Evolutionary conservation across 176 grass and related monocot species (phyloP), one percentile per base, ranked within the genome.

Genomic region (Raddia guianensis): DNA sequence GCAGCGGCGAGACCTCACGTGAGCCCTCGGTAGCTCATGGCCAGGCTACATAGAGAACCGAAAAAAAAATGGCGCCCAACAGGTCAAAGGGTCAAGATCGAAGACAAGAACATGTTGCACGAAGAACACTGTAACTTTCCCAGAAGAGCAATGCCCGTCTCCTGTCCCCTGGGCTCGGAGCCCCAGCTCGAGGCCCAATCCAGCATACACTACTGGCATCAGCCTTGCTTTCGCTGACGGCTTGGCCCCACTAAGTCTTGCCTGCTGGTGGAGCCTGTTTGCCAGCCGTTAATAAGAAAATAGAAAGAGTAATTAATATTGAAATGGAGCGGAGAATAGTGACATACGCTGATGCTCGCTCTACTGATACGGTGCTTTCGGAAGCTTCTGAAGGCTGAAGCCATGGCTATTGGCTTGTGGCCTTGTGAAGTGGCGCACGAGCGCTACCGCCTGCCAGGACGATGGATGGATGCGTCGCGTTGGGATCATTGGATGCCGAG

Each of bases 1-100:
- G 63, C 68, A 66, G 46, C 75, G 75, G 20, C 13, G 67, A 42
- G 67, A 42, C 51, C 66, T 71, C 83, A 85, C 83, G 76, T 85
- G 75, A 21, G 37, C 6, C 4, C 67, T 65, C 63, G 70, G 13
- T 42, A 7, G 63, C 68, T 14, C 79, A 49, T 12, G 70, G 80
- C 4, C 68, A 9, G 70, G 80, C 4, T 56, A 9, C 79, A 49
- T 12, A 60, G 80, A 61, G 49, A 75, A 34, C n/a, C 3, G n/a
- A 40, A 7, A 27, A 27, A 27, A 27, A 27, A 27, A 27, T 40
- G 37, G 27, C 11, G 32, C 0, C 2, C 46, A 6, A 42, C 3
- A 7, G 16, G 85, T 87, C 85, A 83, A 71, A 48, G 68, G 63
- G 81, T 57, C 57, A 73, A 35, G 27, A 27, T 27, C 27, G 27